phyloP scores from a whole-genome alignment of 2,329 filamentous ascomycete species.

The Fusarium hostae region DNA sequence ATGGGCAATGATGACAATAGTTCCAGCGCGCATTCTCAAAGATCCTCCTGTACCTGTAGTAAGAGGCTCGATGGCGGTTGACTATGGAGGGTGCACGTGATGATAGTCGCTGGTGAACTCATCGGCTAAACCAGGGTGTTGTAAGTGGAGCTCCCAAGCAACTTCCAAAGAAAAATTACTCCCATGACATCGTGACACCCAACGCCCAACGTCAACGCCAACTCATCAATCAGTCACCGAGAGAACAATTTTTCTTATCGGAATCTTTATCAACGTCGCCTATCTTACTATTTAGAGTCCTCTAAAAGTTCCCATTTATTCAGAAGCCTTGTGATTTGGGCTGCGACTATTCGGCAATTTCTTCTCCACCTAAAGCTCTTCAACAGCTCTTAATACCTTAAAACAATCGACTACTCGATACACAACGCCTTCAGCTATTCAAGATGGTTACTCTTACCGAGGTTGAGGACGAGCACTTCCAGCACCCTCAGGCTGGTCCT shows the following conservation, averaged over 20 bases:
- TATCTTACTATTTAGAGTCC: neutral
- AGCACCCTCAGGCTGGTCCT: slow-evolving; percentile 73
- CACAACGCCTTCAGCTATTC: slow-evolving; percentile 39
- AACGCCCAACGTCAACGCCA: slow-evolving; percentile 40
- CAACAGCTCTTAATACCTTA: slow-evolving; percentile 13
- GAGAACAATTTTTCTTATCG: slow-evolving; percentile 31
- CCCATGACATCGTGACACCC: slow-evolving; percentile 42
- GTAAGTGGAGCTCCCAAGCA: slow-evolving; percentile 7
- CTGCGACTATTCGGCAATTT: neutral
- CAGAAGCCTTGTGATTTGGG: neutral
- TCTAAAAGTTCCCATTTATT: neutral
- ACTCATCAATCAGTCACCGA: slow-evolving; percentile 31
- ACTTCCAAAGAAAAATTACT: slow-evolving; percentile 45
- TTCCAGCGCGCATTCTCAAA: neutral
- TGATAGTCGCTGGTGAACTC: slow-evolving; percentile 11
- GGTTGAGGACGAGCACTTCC: slow-evolving; percentile 96
- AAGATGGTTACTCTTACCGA: slow-evolving; percentile 97
- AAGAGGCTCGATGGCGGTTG: neutral
- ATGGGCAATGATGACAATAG: neutral
- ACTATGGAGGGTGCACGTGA: slow-evolving; percentile 38
- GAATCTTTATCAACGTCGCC: neutral
- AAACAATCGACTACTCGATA: slow-evolving; percentile 5
- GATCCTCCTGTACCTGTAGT: neutral
- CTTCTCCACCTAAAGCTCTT: slow-evolving; percentile 13
- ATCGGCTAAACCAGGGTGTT: slow-evolving; percentile 41